These are phyloP conservation scores for Amanita pseudoporphyria DNA, from an alignment of 768 basidiomycete genomes.

Conservation along the genomic window DNA sequence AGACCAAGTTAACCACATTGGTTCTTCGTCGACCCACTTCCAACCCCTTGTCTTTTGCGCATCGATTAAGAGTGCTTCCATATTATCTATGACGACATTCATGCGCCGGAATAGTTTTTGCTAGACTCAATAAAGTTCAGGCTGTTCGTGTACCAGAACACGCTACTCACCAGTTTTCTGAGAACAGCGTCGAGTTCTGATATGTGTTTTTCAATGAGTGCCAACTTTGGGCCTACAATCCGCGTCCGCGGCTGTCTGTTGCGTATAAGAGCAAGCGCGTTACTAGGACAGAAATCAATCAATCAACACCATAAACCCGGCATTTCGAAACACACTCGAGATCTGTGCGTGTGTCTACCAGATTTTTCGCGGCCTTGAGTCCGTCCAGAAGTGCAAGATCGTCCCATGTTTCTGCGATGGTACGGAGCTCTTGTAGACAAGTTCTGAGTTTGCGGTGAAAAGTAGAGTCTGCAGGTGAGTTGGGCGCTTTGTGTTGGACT, in stretches of 20 bases:
- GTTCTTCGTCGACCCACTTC: constrained; percentile 60
- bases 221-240: constrained; percentile 57
- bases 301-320: background rate
- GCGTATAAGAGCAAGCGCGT: constrained; percentile 48
- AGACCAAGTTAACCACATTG: constrained; percentile 78
- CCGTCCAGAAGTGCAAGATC: constrained; percentile 76
- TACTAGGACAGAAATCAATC: constrained; percentile 31
- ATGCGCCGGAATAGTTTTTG: constrained; percentile 65
- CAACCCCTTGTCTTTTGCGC: constrained; percentile 65
- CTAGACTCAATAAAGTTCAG: constrained; percentile 23
- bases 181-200: constrained; percentile 48
- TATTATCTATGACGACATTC: constrained; percentile 48
- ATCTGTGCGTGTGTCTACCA: constrained; percentile 75
- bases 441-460: constrained; percentile 72
- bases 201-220: constrained; percentile 57
- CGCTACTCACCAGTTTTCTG: constrained; percentile 49
- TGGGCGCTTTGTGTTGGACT: constrained; percentile 31
- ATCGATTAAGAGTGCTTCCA: constrained; percentile 58
- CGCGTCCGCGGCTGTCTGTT: constrained; percentile 45
- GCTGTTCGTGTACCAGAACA: background rate
- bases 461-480: constrained; percentile 54
- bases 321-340: constrained; percentile 52
- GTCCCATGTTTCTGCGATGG: constrained; percentile 67
- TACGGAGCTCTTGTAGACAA: constrained; percentile 56
- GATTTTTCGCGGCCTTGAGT: constrained; percentile 56